Percentiles rank a stretch among this genome's conserved stretches.
Evolutionary conservation across 2,329 filamentous ascomycete genomes (phyloP).

Genomic region (Fusarium pseudonygamai): DNA sequence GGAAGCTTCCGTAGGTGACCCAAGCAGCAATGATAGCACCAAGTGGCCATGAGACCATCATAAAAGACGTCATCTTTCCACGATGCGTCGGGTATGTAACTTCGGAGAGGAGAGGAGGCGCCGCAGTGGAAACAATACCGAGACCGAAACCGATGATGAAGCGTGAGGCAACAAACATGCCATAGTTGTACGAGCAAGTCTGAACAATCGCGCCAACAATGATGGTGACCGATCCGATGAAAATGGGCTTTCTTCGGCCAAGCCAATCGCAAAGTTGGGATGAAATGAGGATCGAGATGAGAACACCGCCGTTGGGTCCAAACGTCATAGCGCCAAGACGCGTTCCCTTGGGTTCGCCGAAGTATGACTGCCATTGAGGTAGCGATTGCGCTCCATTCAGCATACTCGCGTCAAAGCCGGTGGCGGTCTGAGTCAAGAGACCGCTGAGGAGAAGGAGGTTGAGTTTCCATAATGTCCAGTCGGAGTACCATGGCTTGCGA

Average conservation of each 20-base stretch:
- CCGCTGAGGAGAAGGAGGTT: slow-evolving; percentile 46
- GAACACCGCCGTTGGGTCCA: slow-evolving; percentile 36
- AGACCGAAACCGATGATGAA: slow-evolving; percentile 55
- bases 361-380: slow-evolving; percentile 44
- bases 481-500: slow-evolving; percentile 37
- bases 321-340: slow-evolving; percentile 46
- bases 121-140: slow-evolving; percentile 43
- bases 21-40: slow-evolving; percentile 38
- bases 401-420: slow-evolving; percentile 48
- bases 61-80: slow-evolving; percentile 45
- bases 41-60: slow-evolving; percentile 34
- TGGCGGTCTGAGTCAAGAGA: slow-evolving; percentile 45
- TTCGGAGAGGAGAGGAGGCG: slow-evolving; percentile 49
- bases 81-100: slow-evolving; percentile 50
- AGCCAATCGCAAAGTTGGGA: slow-evolving; percentile 44
- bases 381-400: slow-evolving; percentile 48
- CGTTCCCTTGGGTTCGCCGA: slow-evolving; percentile 42
- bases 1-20: slow-evolving; percentile 54
- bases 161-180: slow-evolving; percentile 48
- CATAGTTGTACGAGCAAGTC: slow-evolving; percentile 44
- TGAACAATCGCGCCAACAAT: slow-evolving; percentile 45
- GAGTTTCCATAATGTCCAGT: slow-evolving; percentile 42
- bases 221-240: slow-evolving; percentile 41
- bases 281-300: slow-evolving; percentile 39
- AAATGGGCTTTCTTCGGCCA: slow-evolving; percentile 43